Evolutionary conservation across 345 rosid species (phyloP), one percentile per base, ranked within the genome.

Genomic region (Bruguiera sexangula): DNA sequence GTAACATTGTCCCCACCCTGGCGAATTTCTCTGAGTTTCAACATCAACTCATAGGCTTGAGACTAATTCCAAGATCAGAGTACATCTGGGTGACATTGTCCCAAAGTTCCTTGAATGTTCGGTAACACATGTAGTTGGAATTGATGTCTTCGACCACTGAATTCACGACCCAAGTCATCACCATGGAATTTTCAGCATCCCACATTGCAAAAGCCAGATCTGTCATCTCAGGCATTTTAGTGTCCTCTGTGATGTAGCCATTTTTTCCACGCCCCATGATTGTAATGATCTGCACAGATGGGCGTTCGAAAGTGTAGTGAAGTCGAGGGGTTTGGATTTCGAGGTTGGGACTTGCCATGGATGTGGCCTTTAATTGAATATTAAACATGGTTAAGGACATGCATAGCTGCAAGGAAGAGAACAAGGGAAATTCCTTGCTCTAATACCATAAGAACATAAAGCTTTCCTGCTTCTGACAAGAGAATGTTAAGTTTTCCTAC

Each of bases 131-230:
- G n/a, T 66, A 21, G 58, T 70, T 67, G 6, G 71, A 59, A 3
- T 61, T 52, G 13, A 73, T 65, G 5, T 73, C 69, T 8, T 60
- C 66, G 1, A 48, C 60, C 61, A 66, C 60, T 4, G 37, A 65
- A 15, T 72, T 72, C 26, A 66, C 65, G 1, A 72, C 32, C 59
- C 57, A 66, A 4, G 70, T 65, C 76, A 72, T 72, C 4, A 56
- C 48, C 69, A 72, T 43, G 20, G 69, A 72, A 46, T 72, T 72
- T 43, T 72, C 30, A 24, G 18, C 50, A 27, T 72, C 59, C 55
- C 57, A 72, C 0, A 13, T 58, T 8, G 53, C 39, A 31, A 56
- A 43, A 4, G 27, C 22, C 3, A 1, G 8, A 53, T 52, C 22
- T 1, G 8, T 52, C 1, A 30, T 34, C 6, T 0, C 6, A 20